A percentile compares a stretch with the other conserved stretches of the same genome.
Conservation (phyloP, 106 monocot species). For the Xerophyta viscosa region DNA sequence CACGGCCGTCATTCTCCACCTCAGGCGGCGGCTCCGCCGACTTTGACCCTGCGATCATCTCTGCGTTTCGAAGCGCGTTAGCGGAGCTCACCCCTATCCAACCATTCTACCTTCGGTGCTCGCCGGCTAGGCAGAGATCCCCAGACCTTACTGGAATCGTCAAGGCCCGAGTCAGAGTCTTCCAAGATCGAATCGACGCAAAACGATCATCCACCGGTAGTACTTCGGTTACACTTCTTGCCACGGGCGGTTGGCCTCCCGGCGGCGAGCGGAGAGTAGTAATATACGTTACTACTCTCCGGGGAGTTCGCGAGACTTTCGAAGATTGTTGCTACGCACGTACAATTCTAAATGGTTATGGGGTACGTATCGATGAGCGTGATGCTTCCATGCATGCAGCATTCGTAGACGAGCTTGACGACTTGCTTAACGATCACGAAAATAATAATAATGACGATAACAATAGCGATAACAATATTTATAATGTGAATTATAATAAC, state of each 20-base stretch:
- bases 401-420: constrained; percentile 25
- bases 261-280: constrained; percentile 19
- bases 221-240: background rate
- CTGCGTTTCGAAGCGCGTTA: constrained; percentile 19
- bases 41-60: constrained; percentile 18
- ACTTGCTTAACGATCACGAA: constrained; percentile 1
- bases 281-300: constrained; percentile 46
- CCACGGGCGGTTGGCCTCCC: background rate
- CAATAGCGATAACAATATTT: too few species aligned
- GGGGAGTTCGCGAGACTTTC: constrained; percentile 37
- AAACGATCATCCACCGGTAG: background rate
- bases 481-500: too few species aligned
- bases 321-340: constrained; percentile 40
- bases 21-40: constrained; percentile 1
- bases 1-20: constrained; percentile 46
- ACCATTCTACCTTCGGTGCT: constrained; percentile 5
- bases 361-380: constrained; percentile 39
- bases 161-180: constrained; percentile 14
- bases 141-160: constrained; percentile 16
- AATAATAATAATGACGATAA: too few species aligned
- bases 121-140: background rate
- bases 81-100: constrained; percentile 23
- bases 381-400: constrained; percentile 44
- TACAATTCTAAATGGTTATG: constrained; percentile 27
- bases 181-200: constrained; percentile 20